Evolutionary conservation across 2,329 filamentous ascomycete species (phyloP), one percentile per base, ranked within the genome.

Genomic region (Clonostachys rosea): DNA sequence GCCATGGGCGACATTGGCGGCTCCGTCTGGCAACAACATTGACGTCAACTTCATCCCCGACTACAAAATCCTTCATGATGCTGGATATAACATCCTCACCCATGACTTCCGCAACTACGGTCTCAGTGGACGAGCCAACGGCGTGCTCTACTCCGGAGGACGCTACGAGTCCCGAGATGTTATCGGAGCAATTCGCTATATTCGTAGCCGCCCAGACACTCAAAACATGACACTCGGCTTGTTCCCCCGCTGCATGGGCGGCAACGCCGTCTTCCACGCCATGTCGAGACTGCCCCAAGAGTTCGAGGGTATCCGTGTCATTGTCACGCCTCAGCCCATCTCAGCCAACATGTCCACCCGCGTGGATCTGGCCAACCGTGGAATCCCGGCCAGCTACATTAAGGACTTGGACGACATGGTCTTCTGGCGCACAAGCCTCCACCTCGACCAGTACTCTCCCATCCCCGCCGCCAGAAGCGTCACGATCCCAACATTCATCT

Each of bases 61-160:
- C 48, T 47, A 42, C 20, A 50, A 50, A 37, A 44, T 44, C n/a
- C 48, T 50, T 8, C 48, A 47, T 40, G 48, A 50, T 13, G 45
- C 45, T 14, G 45, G 48, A 5, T 50, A 35, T 12, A 50, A 50
- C 37, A 40, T 50, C 16, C 39, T 50, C 11, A 5, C 72, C 69
- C 36, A 75, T 67, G 17, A 72, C 34, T 17, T 50, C 8, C 48
- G 46, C 20, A 48, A 50, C 36, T 18, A 47, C 30, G 48, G 48
- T 16, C 39, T 48, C 33, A 40, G 33, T 24, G 48, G 40, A 6
- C 24, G 24, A 30, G 24, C 24, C 24, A 30, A 30, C 24, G 24
- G 24, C 24, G 24, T 30, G 24, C 34, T 35, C 33, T 45, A 17
- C 18, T 44, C 42, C 13, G 39, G 42, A 17, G 48, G 41, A 20